Base-by-base conservation (phyloP, 164 flowering plant genomes). In the Kalanchoe fedtschenkoi region DNA sequence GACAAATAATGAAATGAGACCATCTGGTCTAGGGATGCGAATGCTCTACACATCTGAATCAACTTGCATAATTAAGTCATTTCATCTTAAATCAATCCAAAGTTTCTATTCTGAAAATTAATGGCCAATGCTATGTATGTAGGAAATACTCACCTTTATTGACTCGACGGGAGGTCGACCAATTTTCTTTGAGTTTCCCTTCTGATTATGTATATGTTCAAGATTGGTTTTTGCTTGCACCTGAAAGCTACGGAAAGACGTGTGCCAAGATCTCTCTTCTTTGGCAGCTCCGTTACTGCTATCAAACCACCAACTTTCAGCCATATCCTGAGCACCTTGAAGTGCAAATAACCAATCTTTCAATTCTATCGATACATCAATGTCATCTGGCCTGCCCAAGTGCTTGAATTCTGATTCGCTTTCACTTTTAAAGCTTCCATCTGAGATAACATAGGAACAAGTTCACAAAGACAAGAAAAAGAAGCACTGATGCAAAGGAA, bases 311-410 rank as follows among this genome's bases (percentile, higher is more conserved):
- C 76, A 71, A 22, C 75, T 75, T 72, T 84, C 87, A 41, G 85
- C 79, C 71, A 81, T 79, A 72, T 88, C 91, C 60, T 81, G 73
- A 21, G 76, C 82, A 53, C 97, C 96, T 78, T 89, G 97, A 43
- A 93, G 84, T 63, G 96, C 97, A 81, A 93, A 93, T 72, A 90
- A 74, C 98, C 98, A 93, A 66, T 93, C 83, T 65, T 75, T 86
- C 60, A 93, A 66, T 74, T 93, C 95, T 54, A 93, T 58, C n/a
- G 81, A 73, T 33, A 90, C 70, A 64, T 93, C 97, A 60, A 93
- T 76, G 70, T 93, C 89, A 83, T 88, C 89, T 58, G 97, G 95
- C 68, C 62, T 79, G 66, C 88, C 95, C 75, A 90, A 60, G 56
- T 81, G 89, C 75, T 78, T 64, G 64, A 76, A 60, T 54, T 67